Percentiles rank a stretch among this genome's conserved stretches.
phyloP scores from a whole-genome alignment of 1,139 yeast genomes.

The Meyerozyma elateridarum region DNA sequence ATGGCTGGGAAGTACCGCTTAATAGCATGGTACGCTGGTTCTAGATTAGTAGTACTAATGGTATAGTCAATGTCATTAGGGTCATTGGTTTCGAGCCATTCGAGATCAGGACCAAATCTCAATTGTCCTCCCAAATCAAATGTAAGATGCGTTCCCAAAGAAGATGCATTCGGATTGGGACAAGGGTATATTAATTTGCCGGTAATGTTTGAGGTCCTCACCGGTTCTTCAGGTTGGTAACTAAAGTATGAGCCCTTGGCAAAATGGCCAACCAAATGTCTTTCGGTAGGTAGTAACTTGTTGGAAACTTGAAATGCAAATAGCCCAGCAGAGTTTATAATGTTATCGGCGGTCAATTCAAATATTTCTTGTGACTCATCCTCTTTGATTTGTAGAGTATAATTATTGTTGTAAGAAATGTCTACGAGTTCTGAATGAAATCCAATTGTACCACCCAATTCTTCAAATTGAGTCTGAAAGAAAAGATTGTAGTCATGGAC shows the following conservation, averaged over 20 bases:
- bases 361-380: constrained; percentile 31
- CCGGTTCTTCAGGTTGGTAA: constrained; percentile 42
- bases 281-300: constrained; percentile 57
- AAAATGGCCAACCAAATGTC: constrained; percentile 56
- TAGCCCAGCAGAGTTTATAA: constrained; percentile 77
- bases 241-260: constrained; percentile 85
- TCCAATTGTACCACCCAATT: constrained; percentile 61
- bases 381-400: constrained; percentile 29
- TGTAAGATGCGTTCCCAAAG: constrained; percentile 84
- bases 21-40: constrained; percentile 56
- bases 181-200: constrained; percentile 68
- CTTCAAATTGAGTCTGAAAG: constrained; percentile 48
- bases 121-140: constrained; percentile 77
- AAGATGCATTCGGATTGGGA: constrained; percentile 65
- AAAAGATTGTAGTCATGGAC: constrained; percentile 72
- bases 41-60: constrained; percentile 45
- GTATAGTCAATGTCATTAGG: constrained; percentile 37
- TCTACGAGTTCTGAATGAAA: constrained; percentile 53
- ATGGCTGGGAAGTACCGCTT: constrained; percentile 59
- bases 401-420: constrained; percentile 29
- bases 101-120: constrained; percentile 85
- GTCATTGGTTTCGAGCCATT: constrained; percentile 56
- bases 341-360: constrained; percentile 48
- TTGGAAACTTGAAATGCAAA: constrained; percentile 68
- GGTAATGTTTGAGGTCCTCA: constrained; percentile 21